Base-by-base conservation (phyloP, 305 asterid species). In the Fraxinus velutina region DNA sequence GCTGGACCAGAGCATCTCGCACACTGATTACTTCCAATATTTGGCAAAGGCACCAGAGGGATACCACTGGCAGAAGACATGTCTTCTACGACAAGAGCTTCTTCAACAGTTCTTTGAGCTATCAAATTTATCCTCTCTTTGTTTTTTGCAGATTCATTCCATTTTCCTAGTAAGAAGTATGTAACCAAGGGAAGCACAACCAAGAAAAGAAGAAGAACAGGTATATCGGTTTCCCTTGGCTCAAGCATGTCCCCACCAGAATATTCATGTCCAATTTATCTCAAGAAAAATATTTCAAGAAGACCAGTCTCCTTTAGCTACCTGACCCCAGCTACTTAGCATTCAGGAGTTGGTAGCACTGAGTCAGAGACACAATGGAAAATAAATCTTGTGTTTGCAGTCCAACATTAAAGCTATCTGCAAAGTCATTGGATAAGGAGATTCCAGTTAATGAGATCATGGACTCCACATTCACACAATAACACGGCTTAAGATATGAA, bases 191-290 rank as follows among this genome's bases (percentile, higher is more conserved):
- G 97, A 91, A 94, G 90, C 90, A 91, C 91, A 60, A 94, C 86
- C 64, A 92, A 87, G 86, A 92, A 87, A 81, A 92, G 83, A 84
- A 92, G 87, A 77, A 91, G 85, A 82, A 85, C 92, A 13, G 90
- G 91, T 82, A 89, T 74, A 87, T 92, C 92, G 87, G 92, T 89
- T 88, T 85, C 91, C 87, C 91, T 94, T 90, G 94, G 97, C 88
- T 86, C 90, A 78, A 94, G 97, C 98, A 94, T 94, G 88, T 88
- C 97, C 94, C 80, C 86, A 84, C 89, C 84, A 89, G 87, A 91
- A 89, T 85, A 88, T 85, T 93, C 91, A 92, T 93, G 88, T 84
- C 95, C 92, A 86, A 87, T 36, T 79, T 52, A 50, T 79, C 89
- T 82, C 73, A 81, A 57, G 79, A 83, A 76, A 76, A 44, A 79